These are phyloP conservation scores for Royoungia palumana DNA, from an alignment of 768 basidiomycete species.

Conservation along the genomic window DNA sequence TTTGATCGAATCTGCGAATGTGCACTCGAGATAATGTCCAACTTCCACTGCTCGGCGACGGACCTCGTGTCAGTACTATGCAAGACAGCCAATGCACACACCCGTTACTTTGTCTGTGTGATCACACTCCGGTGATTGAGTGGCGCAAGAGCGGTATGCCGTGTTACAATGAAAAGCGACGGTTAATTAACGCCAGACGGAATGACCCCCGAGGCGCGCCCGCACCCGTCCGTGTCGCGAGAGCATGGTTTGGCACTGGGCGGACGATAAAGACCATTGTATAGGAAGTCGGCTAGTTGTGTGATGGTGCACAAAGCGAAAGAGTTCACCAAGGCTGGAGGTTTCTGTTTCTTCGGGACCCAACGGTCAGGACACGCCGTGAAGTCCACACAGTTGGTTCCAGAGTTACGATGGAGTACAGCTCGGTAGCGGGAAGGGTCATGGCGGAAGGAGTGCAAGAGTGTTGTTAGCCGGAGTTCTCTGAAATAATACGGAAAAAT, in stretches of 20 bases:
- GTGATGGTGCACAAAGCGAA: conserved; percentile 7
- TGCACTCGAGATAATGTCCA: conserved; percentile 5
- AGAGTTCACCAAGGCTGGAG: background rate
- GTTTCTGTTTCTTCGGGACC: conserved; percentile 3
- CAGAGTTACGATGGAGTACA: conserved; percentile 7
- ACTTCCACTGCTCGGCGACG: background rate
- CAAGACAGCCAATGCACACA: conserved; percentile 7
- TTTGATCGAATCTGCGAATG: conserved; percentile 20
- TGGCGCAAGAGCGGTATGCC: conserved; percentile 13
- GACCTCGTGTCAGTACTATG: conserved; percentile 3
- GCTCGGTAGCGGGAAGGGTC: conserved; percentile 10
- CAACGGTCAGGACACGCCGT: conserved; percentile 3
- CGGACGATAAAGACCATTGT: background rate
- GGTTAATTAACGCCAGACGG: conserved; percentile 20
- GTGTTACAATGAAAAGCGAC: conserved; percentile 14
- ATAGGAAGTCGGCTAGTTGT: conserved; percentile 1
- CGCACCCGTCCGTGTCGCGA: conserved; percentile 1
- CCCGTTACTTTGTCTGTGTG: conserved; percentile 1
- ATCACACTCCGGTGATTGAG: conserved; percentile 23
- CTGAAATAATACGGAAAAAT: conserved; percentile 28
- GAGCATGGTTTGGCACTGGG: background rate
- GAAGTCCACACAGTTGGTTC: background rate
- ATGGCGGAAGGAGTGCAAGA: conserved; percentile 29
- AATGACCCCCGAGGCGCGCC: conserved; percentile 5
- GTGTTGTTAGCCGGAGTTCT: conserved; percentile 27